These are phyloP conservation scores for Breviolum minutum DNA, from an alignment of 73 alveolate species.

Conservation along the genomic window DNA sequence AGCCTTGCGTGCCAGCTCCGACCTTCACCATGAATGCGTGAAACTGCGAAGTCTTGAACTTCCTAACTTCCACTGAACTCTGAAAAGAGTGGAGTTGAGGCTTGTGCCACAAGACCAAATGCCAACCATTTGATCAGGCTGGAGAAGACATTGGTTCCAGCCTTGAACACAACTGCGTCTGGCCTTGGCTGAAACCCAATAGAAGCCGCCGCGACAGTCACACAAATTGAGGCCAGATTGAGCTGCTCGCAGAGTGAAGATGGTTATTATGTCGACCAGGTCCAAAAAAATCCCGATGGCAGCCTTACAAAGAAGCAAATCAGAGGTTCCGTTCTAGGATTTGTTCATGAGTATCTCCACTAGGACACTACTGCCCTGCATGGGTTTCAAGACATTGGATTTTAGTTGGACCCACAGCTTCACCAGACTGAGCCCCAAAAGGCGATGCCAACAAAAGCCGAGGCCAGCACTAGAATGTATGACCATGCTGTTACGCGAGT, in stretches of 20 bases:
- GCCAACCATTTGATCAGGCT: slow-evolving; percentile 87
- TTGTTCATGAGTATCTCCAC: not conserved
- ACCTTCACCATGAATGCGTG: not conserved
- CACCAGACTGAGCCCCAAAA: not conserved
- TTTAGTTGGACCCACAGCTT: not conserved
- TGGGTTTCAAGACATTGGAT: not conserved
- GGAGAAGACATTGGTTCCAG: slow-evolving; percentile 77
- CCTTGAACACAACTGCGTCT: slow-evolving; percentile 88
- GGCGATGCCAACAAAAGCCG: not conserved
- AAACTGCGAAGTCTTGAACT: not conserved
- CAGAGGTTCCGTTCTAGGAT: not conserved
- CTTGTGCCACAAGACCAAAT: slow-evolving; percentile 39
- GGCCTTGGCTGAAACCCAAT: not conserved
- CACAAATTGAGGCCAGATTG: not conserved
- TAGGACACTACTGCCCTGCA: not conserved
- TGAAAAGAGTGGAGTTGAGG: not conserved
- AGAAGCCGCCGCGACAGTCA: not conserved
- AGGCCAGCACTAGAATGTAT: slow-evolving; percentile 35
- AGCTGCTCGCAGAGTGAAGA: slow-evolving; percentile 50
- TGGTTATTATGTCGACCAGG: slow-evolving; percentile 72
- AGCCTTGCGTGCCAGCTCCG: slow-evolving; percentile 88
- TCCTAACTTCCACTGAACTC: not conserved
- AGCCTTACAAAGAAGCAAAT: not conserved
- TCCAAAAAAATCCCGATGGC: slow-evolving; percentile 73
- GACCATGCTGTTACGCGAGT: slow-evolving; percentile 78